Percentiles rank a stretch among this genome's conserved stretches.
phyloP scores from a whole-genome alignment of 2,329 filamentous ascomycete species.

The Chalara sp. region DNA sequence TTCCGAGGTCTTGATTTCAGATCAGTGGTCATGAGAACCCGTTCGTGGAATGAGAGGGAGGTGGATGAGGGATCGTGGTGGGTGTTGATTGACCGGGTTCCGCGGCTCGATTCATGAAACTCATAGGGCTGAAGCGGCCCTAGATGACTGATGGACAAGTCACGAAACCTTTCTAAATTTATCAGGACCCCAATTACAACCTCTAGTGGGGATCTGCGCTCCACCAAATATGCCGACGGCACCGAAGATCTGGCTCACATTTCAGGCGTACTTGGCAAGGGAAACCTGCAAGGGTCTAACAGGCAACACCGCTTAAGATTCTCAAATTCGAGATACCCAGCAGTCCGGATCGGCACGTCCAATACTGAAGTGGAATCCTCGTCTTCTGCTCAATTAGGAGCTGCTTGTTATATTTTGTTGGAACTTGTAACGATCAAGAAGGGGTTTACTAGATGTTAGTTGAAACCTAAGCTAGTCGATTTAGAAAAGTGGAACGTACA shows the following conservation, averaged over 20 bases:
- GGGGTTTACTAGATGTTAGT: too few relatives aligned
- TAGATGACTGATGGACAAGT: too few relatives aligned
- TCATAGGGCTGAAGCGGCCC: background rate
- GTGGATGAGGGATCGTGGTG: background rate
- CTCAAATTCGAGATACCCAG: conserved; percentile 1
- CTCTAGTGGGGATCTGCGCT: conserved; percentile 3
- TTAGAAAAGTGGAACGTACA: too few relatives aligned
- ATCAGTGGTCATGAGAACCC: background rate
- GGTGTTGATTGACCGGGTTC: conserved; percentile 1
- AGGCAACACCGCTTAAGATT: conserved; percentile 1
- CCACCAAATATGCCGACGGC: conserved; percentile 3
- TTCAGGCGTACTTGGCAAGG: conserved; percentile 4
- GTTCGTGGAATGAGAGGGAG: conserved; percentile 2
- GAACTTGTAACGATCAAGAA: too few relatives aligned
- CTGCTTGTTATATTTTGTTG: background rate
- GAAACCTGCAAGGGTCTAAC: conserved; percentile 2
- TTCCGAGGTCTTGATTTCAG: too few relatives aligned
- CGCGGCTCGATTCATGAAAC: background rate
- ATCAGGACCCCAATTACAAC: background rate
- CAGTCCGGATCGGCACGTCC: conserved; percentile 2
- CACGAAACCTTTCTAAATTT: background rate
- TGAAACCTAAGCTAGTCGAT: too few relatives aligned
- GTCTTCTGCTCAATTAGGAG: conserved; percentile 4
- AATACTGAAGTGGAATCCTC: conserved; percentile 5
- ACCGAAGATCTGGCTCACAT: conserved; percentile 5